Percentiles rank a stretch among this genome's conserved stretches.
These are phyloP conservation scores for Coniochaeta sp. DNA, from an alignment of 2,329 filamentous ascomycete genomes.

Conservation along the genomic window DNA sequence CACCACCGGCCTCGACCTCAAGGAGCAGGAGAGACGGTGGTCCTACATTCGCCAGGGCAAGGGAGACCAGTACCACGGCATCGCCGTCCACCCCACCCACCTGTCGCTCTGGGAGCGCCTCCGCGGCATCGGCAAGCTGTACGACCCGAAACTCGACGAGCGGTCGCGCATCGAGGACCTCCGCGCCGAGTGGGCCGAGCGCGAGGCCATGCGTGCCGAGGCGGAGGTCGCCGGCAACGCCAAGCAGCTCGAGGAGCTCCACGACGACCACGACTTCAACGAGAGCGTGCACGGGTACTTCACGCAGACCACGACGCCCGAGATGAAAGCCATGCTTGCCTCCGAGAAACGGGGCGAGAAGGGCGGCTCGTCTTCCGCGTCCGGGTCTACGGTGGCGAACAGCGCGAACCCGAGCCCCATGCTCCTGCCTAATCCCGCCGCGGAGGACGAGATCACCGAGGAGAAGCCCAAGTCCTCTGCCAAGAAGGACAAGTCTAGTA, in stretches of 20 bases:
- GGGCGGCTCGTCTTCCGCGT: slow-evolving; percentile 4
- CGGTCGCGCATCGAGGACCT: slow-evolving; percentile 81
- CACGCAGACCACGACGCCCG: slow-evolving; percentile 22
- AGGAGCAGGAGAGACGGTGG: slow-evolving; percentile 96
- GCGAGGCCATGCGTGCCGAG: slow-evolving; percentile 35
- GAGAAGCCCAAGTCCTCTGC: background rate
- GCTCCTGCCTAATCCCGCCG: background rate
- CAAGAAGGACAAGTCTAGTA: background rate
- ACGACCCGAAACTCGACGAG: slow-evolving; percentile 77
- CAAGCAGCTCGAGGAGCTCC: slow-evolving; percentile 12
- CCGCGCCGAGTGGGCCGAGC: slow-evolving; percentile 53
- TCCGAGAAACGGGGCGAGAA: slow-evolving; percentile 7
- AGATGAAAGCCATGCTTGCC: slow-evolving; percentile 7
- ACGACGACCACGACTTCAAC: slow-evolving; percentile 44
- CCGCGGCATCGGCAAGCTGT: slow-evolving; percentile 70
- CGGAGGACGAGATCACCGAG: background rate
- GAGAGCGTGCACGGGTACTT: slow-evolving; percentile 50
- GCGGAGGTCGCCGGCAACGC: slow-evolving; percentile 24
- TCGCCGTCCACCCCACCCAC: slow-evolving; percentile 85
- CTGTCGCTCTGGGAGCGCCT: slow-evolving; percentile 83
- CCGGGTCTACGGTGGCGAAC: slow-evolving; percentile 3
- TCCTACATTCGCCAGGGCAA: slow-evolving; percentile 73
- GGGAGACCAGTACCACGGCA: slow-evolving; percentile 80
- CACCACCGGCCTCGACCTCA: slow-evolving; percentile 90
- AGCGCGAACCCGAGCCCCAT: background rate